These are phyloP conservation scores for Nemania sp. DNA, from an alignment of 2,329 filamentous ascomycete species.

Conservation along the genomic window DNA sequence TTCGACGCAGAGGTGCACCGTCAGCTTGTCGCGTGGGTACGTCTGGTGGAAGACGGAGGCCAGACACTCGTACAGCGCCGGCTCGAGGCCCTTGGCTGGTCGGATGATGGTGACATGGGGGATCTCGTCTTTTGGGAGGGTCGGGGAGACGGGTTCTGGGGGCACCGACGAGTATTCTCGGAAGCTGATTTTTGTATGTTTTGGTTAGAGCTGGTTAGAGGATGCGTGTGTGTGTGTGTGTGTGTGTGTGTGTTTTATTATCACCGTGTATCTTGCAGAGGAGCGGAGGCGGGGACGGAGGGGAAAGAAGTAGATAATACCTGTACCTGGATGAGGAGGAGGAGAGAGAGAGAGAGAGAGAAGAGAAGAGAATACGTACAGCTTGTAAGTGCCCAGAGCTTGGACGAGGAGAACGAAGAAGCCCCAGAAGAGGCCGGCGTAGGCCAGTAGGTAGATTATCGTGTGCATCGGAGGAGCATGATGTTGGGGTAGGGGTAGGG, in stretches of 20 bases:
- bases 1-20: constrained; percentile 81
- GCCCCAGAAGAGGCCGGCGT: constrained; percentile 58
- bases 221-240: too few relatives aligned
- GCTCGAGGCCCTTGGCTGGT: constrained; percentile 90
- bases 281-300: neutral
- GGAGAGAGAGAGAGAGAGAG: neutral
- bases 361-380: constrained; percentile 49
- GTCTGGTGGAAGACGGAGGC: constrained; percentile 81
- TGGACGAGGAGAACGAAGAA: constrained; percentile 58
- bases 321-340: too few relatives aligned
- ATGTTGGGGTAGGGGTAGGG: neutral
- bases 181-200: constrained; percentile 50
- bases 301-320: neutral
- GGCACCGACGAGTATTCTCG: constrained; percentile 57
- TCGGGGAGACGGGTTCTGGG: constrained; percentile 55
- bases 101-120: constrained; percentile 90
- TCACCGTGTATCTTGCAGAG: too few relatives aligned
- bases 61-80: constrained; percentile 88
- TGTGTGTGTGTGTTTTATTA: too few relatives aligned
- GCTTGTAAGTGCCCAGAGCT: constrained; percentile 57
- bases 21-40: constrained; percentile 77
- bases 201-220: too few relatives aligned
- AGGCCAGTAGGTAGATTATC: constrained; percentile 45
- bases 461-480: constrained; percentile 37
- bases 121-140: constrained; percentile 57